phyloP scores from a whole-genome alignment of 192 early-diverging fungal species.

The Kickxella alabastrina region DNA sequence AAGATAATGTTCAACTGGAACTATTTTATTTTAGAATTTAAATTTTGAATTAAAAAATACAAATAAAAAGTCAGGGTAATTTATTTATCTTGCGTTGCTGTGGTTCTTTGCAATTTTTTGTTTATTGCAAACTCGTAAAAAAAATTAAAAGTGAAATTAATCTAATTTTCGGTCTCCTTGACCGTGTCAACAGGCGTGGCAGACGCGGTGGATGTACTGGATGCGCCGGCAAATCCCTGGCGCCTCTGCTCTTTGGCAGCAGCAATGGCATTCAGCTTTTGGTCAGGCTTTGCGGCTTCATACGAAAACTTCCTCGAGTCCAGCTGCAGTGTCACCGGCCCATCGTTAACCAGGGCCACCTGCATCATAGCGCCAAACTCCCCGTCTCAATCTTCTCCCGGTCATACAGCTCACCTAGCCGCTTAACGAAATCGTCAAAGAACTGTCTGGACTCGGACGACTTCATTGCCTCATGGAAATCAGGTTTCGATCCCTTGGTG shows the following conservation, averaged over 20 bases:
- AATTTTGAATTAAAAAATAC: too few relatives aligned
- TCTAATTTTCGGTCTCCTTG: too few relatives aligned
- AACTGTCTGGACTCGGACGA: conserved; percentile 59
- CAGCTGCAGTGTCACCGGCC: conserved; percentile 58
- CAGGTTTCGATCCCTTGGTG: conserved; percentile 82
- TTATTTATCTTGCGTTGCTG: too few relatives aligned
- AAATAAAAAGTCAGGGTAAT: too few relatives aligned
- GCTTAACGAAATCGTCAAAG: conserved; percentile 72
- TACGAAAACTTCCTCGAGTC: conserved; percentile 54
- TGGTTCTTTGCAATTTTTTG: too few relatives aligned
- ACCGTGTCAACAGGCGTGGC: too few relatives aligned
- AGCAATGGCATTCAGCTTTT: background rate
- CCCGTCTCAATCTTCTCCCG: conserved; percentile 66
- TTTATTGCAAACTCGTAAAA: too few relatives aligned
- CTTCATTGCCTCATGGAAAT: conserved; percentile 90
- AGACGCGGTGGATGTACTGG: too few relatives aligned
- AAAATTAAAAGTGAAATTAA: background rate
- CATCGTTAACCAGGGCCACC: conserved; percentile 85
- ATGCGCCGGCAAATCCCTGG: conserved; percentile 14
- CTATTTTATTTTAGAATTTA: too few relatives aligned
- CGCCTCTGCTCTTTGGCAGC: conserved; percentile 28
- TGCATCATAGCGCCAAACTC: conserved; percentile 97
- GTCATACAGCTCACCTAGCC: conserved; percentile 61
- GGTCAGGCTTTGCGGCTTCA: background rate
- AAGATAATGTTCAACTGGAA: too few relatives aligned